Conservation (phyloP, 176 grass and related monocot species). For the Oryza australiensis region DNA sequence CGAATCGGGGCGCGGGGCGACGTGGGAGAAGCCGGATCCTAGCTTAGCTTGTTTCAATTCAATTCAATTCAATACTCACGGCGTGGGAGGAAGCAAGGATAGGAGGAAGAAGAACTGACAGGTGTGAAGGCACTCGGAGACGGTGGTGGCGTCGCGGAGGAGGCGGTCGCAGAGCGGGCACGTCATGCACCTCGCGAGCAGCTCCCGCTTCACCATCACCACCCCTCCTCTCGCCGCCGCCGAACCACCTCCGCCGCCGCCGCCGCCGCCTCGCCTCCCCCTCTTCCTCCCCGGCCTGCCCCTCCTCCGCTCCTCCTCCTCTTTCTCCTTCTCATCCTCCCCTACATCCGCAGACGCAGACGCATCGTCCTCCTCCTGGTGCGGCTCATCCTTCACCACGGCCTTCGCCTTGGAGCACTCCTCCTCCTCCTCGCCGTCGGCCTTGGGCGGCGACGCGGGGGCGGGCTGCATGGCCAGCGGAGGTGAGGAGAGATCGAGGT, state of each 20-base stretch:
- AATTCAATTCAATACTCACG: background rate
- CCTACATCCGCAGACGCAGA: no score
- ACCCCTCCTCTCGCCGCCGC: background rate
- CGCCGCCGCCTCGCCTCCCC: background rate
- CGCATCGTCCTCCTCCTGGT: background rate
- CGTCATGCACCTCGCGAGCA: slow-evolving; percentile 58
- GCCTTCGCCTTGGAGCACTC: background rate
- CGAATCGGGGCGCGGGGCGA: background rate
- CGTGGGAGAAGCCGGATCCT: background rate
- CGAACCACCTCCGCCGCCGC: no score
- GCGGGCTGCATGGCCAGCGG: slow-evolving; percentile 40
- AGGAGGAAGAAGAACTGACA: slow-evolving; percentile 30
- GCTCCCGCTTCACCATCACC: slow-evolving; percentile 64
- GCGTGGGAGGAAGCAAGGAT: background rate
- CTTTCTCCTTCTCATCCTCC: background rate
- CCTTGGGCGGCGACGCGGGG: background rate
- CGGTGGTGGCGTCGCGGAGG: slow-evolving; percentile 81
- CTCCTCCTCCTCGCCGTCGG: background rate
- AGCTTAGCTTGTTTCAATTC: background rate
- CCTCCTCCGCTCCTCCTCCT: background rate
- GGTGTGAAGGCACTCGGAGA: slow-evolving; percentile 85
- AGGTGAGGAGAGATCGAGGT: slow-evolving; percentile 22
- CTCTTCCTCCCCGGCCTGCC: background rate
- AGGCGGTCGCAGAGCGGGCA: slow-evolving; percentile 72
- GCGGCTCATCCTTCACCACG: background rate